These are phyloP conservation scores for Baorangia bicolor DNA, from an alignment of 768 basidiomycete genomes.

Conservation along the genomic window DNA sequence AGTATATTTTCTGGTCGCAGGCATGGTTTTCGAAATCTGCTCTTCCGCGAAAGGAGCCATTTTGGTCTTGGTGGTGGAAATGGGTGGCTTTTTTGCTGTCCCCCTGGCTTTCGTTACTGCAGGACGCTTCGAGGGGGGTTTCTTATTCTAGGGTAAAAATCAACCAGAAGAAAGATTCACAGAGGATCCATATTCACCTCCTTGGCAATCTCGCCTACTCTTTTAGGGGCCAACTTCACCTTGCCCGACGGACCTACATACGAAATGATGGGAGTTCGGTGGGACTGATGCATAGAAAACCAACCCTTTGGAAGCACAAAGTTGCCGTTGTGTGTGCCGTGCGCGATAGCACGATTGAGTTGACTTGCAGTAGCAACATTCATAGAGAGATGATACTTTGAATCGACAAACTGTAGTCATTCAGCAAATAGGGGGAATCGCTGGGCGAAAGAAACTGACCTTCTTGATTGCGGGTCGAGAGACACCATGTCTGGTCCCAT, in stretches of 20 bases:
- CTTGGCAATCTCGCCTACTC: constrained; percentile 3
- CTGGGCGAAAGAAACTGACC: constrained; percentile 35
- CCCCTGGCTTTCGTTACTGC: neutral
- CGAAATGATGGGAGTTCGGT: neutral
- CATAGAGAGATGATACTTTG: constrained; percentile 52
- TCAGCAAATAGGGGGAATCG: neutral
- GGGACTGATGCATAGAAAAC: neutral
- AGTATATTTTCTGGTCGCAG: constrained; percentile 19
- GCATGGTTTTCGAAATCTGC: neutral
- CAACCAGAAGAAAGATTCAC: neutral
- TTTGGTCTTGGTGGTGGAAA: neutral
- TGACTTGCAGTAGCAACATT: constrained; percentile 42
- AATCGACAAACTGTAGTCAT: constrained; percentile 47
- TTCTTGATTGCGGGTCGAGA: constrained; percentile 82
- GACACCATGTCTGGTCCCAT: constrained; percentile 68
- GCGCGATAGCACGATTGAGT: constrained; percentile 54
- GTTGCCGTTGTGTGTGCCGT: constrained; percentile 48
- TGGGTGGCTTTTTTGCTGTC: neutral
- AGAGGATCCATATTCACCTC: constrained; percentile 7
- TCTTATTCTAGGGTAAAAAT: constrained; percentile 11
- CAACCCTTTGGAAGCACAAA: constrained; percentile 60
- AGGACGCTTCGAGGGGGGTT: constrained; percentile 1
- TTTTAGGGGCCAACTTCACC: constrained; percentile 24
- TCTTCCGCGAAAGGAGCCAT: neutral
- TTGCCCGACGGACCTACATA: constrained; percentile 28